Evolutionary conservation across 2,329 filamentous ascomycete genomes (phyloP).

Genomic region (Botrytis fragariae): DNA sequence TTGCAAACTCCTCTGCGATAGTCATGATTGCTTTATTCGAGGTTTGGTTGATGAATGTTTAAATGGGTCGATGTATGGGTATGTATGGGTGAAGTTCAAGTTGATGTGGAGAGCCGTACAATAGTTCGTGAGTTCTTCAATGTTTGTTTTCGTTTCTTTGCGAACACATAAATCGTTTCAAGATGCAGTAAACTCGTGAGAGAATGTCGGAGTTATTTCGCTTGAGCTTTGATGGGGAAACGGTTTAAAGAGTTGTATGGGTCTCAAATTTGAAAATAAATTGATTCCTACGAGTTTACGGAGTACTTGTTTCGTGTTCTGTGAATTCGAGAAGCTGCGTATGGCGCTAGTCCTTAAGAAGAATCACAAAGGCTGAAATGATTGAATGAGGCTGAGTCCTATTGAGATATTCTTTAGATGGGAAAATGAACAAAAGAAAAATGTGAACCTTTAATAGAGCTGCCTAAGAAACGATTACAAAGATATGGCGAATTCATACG

Average conservation of each 20-base stretch:
- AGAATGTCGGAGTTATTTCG: slow-evolving; percentile 1
- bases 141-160: slow-evolving; percentile 10
- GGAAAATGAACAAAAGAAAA: background rate
- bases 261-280: slow-evolving; percentile 6
- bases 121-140: slow-evolving; percentile 3
- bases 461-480: slow-evolving; percentile 8
- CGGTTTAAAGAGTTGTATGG: background rate
- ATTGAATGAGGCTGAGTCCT: slow-evolving; percentile 9
- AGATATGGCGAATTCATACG: background rate
- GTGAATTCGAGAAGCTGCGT: slow-evolving; percentile 17
- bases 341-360: slow-evolving; percentile 14
- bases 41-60: background rate
- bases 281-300: slow-evolving; percentile 10
- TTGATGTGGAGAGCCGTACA: background rate
- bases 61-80: slow-evolving; percentile 7
- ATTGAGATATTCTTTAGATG: background rate
- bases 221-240: slow-evolving; percentile 15
- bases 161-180: slow-evolving; percentile 21
- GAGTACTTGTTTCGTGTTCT: slow-evolving; percentile 7
- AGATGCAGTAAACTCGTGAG: background rate
- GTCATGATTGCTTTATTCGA: slow-evolving; percentile 55
- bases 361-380: slow-evolving; percentile 16
- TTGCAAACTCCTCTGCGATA: slow-evolving; percentile 69
- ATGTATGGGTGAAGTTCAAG: background rate
- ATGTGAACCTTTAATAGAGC: background rate